phyloP scores from a whole-genome alignment of 768 basidiomycete species.

The Psilocybe tampanensis region DNA sequence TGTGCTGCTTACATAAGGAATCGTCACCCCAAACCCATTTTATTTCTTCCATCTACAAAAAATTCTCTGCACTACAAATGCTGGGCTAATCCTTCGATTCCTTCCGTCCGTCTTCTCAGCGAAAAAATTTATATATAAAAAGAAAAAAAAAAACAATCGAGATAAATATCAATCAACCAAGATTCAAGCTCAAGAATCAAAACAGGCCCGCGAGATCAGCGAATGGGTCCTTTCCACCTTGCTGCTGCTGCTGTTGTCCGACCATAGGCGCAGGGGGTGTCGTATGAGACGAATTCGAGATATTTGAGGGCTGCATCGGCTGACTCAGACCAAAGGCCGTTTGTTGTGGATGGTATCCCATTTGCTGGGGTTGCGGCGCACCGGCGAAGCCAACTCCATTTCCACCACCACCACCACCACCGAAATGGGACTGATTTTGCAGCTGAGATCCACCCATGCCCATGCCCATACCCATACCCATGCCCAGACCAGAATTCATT shows the following conservation, averaged over 20 bases:
- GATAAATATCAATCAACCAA: too few species aligned
- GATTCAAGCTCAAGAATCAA: too few species aligned
- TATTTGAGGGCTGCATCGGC: slow-evolving; percentile 22
- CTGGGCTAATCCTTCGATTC: too few species aligned
- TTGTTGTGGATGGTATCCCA: slow-evolving; percentile 11
- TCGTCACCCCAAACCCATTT: too few species aligned
- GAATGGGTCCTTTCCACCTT: slow-evolving; percentile 74
- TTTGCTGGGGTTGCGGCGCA: slow-evolving; percentile 10
- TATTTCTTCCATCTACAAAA: too few species aligned
- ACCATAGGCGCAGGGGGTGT: not conserved
- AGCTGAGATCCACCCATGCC: slow-evolving; percentile 13
- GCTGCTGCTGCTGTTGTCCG: slow-evolving; percentile 26
- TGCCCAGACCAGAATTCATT: slow-evolving; percentile 14
- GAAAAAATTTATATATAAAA: too few species aligned
- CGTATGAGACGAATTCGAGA: slow-evolving; percentile 15
- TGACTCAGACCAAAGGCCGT: slow-evolving; percentile 9
- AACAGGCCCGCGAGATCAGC: slow-evolving; percentile 82
- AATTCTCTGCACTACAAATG: too few species aligned
- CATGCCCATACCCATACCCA: slow-evolving; percentile 24
- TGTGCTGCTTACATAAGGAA: too few species aligned
- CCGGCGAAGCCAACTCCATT: not conserved
- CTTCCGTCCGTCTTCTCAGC: too few species aligned
- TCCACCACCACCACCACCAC: not conserved
- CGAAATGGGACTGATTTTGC: slow-evolving; percentile 1
- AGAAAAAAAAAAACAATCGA: too few species aligned